Evolutionary conservation across 306 rosid genomes (phyloP).

Genomic region (Cicer yamashitae): DNA sequence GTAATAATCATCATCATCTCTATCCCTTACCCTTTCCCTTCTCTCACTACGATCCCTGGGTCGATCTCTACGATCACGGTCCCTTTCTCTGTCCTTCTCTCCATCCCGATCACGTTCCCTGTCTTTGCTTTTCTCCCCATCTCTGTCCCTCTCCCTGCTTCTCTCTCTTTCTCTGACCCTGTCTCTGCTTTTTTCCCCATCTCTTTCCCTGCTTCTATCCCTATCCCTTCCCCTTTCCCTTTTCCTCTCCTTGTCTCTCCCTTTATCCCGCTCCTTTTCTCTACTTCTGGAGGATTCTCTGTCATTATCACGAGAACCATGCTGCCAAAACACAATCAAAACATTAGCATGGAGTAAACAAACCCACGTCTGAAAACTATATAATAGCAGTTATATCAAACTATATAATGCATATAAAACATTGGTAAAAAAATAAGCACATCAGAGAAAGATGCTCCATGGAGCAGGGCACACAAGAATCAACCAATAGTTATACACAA

Average conservation of each 20-base stretch:
- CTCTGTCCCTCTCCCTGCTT: slow-evolving; percentile 54
- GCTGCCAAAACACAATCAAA: slow-evolving; percentile 56
- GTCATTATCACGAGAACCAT: slow-evolving; percentile 79
- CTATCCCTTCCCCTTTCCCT: slow-evolving; percentile 49
- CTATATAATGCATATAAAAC: background rate
- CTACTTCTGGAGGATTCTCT: slow-evolving; percentile 87
- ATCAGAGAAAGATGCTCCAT: background rate
- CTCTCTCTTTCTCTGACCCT: slow-evolving; percentile 46
- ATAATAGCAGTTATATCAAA: background rate
- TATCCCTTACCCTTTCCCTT: slow-evolving; percentile 80
- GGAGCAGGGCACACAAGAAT: background rate
- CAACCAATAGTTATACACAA: slow-evolving; percentile 9
- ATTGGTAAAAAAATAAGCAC: background rate
- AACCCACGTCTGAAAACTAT: slow-evolving; percentile 5
- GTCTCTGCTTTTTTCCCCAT: slow-evolving; percentile 31
- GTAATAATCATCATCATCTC: slow-evolving; percentile 74
- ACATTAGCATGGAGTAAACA: background rate
- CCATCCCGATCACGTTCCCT: slow-evolving; percentile 64
- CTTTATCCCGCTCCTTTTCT: slow-evolving; percentile 88
- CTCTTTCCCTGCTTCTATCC: slow-evolving; percentile 50
- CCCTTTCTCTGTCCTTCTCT: slow-evolving; percentile 59
- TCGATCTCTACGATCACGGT: slow-evolving; percentile 68
- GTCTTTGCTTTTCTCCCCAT: slow-evolving; percentile 56
- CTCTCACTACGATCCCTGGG: slow-evolving; percentile 83
- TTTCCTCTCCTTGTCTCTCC: slow-evolving; percentile 56